Conservation (phyloP, 805 yeast species). For the Blastobotrys americana region DNA sequence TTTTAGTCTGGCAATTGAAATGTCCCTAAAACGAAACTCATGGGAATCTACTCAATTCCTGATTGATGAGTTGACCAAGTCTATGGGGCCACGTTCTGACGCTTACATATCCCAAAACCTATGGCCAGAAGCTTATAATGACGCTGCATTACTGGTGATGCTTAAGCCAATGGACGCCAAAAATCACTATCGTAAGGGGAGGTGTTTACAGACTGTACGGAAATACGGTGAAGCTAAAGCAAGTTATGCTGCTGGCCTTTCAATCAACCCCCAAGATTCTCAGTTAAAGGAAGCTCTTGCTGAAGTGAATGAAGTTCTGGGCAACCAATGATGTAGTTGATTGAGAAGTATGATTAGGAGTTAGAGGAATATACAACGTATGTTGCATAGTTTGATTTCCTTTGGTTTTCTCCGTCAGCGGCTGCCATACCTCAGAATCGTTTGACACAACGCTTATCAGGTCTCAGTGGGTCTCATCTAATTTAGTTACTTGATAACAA, state of each 20-base stretch:
- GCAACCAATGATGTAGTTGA: no score
- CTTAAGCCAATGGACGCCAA: constrained; percentile 29
- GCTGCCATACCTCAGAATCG: background rate
- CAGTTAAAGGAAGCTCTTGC: constrained; percentile 15
- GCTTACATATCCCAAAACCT: constrained; percentile 30
- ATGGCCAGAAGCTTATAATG: constrained; percentile 35
- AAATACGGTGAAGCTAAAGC: constrained; percentile 21
- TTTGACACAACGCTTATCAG: background rate
- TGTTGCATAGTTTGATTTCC: background rate
- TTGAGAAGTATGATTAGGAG: constrained; percentile 7
- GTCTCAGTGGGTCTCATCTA: no score
- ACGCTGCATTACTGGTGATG: constrained; percentile 30
- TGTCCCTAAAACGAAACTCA: constrained; percentile 34
- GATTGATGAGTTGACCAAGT: constrained; percentile 30
- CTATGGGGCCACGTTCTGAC: constrained; percentile 34
- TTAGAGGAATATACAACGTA: background rate
- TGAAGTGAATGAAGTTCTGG: constrained; percentile 19
- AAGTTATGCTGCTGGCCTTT: constrained; percentile 16
- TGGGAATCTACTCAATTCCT: constrained; percentile 33
- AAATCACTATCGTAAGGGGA: constrained; percentile 31
- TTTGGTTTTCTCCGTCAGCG: background rate
- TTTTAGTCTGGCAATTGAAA: constrained; percentile 33
- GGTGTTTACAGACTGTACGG: constrained; percentile 20
- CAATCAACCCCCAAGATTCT: constrained; percentile 16
- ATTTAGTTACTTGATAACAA: no score